Percentiles rank a stretch among this genome's conserved stretches.
phyloP scores from a whole-genome alignment of 179 eudicot genomes.

The Vitellaria paradoxa region DNA sequence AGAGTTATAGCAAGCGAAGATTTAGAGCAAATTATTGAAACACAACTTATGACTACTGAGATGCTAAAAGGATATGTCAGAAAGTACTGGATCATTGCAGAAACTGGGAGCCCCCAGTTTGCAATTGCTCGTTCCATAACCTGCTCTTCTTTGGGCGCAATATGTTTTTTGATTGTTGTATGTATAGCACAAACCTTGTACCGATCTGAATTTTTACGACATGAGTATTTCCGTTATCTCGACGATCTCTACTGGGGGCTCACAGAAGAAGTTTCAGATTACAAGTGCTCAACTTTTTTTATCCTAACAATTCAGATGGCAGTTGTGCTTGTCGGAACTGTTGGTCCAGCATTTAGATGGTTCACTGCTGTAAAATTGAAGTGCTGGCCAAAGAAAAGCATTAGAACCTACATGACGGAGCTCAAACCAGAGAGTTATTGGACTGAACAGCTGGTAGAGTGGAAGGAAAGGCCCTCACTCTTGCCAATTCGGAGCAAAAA shows the following conservation, averaged over 20 bases:
- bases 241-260: too few species aligned
- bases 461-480: too few species aligned
- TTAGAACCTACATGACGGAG: not conserved
- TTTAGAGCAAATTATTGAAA: not conserved
- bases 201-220: too few species aligned
- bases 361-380: conserved; percentile 14
- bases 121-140: conserved; percentile 17
- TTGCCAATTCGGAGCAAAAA: too few species aligned
- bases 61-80: conserved; percentile 4
- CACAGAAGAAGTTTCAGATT: conserved; percentile 23
- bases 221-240: rapidly evolving
- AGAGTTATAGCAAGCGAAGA: not conserved
- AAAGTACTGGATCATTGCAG: conserved; percentile 22
- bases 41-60: not conserved
- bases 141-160: not conserved
- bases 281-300: conserved; percentile 25
- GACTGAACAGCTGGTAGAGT: conserved; percentile 12
- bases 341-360: conserved; percentile 26
- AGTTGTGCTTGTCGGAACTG: conserved; percentile 26
- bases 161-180: not conserved
- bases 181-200: not conserved
- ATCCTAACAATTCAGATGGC: conserved; percentile 18
- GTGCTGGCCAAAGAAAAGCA: not conserved
- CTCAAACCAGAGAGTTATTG: conserved; percentile 25
- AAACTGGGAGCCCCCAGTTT: conserved; percentile 23